Conservation (phyloP, 2,329 filamentous ascomycete species). For the Talaromyces pinophilus region DNA sequence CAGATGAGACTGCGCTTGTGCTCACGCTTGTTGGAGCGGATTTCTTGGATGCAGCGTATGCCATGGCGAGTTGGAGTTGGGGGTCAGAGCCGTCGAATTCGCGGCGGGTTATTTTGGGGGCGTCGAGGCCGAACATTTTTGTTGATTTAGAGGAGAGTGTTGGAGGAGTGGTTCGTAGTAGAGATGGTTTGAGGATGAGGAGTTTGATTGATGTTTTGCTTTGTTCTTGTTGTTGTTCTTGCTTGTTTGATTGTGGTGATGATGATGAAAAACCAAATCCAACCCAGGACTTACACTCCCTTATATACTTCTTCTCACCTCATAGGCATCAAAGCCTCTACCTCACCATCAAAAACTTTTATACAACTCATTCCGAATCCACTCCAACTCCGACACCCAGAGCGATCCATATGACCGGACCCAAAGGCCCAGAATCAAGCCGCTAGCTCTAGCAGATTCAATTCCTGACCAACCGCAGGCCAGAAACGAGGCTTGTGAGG, state of each 20-base stretch:
- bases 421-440: slow-evolving; percentile 4
- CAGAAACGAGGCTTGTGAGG: neutral
- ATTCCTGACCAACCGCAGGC: neutral
- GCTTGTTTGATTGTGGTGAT: neutral
- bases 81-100: slow-evolving; percentile 21
- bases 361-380: slow-evolving; percentile 5
- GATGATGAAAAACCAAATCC: slow-evolving; percentile 8
- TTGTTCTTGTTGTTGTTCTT: neutral
- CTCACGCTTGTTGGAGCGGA: neutral
- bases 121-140: slow-evolving; percentile 21
- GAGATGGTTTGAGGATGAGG: neutral
- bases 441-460: neutral
- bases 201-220: neutral
- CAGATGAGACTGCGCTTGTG: slow-evolving; percentile 5
- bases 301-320: slow-evolving; percentile 13
- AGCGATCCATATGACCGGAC: neutral
- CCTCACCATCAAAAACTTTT: slow-evolving; percentile 1
- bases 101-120: slow-evolving; percentile 11
- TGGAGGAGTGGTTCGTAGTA: neutral
- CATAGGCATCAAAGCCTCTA: neutral
- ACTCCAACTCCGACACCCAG: slow-evolving; percentile 9
- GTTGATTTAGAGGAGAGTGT: neutral
- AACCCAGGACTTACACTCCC: neutral
- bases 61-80: slow-evolving; percentile 15
- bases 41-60: slow-evolving; percentile 3